Conservation (phyloP, 495 filamentous ascomycete species). For the Umbilicaria muhlenbergii region DNA sequence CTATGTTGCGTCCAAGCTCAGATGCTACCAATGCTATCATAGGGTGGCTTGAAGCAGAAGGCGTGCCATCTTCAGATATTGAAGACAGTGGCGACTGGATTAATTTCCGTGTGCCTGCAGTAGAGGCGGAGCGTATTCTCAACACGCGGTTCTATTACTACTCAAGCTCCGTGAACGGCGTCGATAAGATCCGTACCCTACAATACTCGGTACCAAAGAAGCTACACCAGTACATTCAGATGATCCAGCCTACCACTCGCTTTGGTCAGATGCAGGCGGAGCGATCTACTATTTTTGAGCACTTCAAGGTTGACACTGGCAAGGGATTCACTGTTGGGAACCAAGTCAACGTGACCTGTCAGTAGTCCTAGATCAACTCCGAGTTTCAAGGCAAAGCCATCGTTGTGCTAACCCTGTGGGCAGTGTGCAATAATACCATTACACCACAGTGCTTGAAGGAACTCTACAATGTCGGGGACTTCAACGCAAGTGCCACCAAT, state of each 20-base stretch:
- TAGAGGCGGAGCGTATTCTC: slow-evolving; percentile 36
- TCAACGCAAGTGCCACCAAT: slow-evolving; percentile 17
- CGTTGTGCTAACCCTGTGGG: slow-evolving; percentile 3
- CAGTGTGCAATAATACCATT: slow-evolving; percentile 19
- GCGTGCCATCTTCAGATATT: slow-evolving; percentile 27
- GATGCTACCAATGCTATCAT: slow-evolving; percentile 26
- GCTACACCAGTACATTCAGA: slow-evolving; percentile 28
- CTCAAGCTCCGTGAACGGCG: slow-evolving; percentile 20
- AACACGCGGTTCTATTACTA: slow-evolving; percentile 39
- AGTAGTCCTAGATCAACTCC: slow-evolving; percentile 7
- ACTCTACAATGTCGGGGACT: slow-evolving; percentile 43
- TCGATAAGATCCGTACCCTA: slow-evolving; percentile 33
- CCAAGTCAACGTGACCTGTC: slow-evolving; percentile 3
- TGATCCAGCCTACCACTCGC: slow-evolving; percentile 41
- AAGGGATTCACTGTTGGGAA: slow-evolving; percentile 13
- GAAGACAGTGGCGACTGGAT: slow-evolving; percentile 39
- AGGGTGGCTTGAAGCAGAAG: slow-evolving; percentile 32
- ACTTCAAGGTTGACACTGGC: slow-evolving; percentile 13
- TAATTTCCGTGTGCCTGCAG: slow-evolving; percentile 32
- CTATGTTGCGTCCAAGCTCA: slow-evolving; percentile 31
- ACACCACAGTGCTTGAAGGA: slow-evolving; percentile 43
- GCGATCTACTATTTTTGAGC: slow-evolving; percentile 7
- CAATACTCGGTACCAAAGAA: slow-evolving; percentile 40
- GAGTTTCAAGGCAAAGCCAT: neutral
- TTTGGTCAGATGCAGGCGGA: slow-evolving; percentile 27